These are phyloP conservation scores for Tricholoma flavovirens DNA, from an alignment of 768 basidiomycete species.

Conservation along the genomic window DNA sequence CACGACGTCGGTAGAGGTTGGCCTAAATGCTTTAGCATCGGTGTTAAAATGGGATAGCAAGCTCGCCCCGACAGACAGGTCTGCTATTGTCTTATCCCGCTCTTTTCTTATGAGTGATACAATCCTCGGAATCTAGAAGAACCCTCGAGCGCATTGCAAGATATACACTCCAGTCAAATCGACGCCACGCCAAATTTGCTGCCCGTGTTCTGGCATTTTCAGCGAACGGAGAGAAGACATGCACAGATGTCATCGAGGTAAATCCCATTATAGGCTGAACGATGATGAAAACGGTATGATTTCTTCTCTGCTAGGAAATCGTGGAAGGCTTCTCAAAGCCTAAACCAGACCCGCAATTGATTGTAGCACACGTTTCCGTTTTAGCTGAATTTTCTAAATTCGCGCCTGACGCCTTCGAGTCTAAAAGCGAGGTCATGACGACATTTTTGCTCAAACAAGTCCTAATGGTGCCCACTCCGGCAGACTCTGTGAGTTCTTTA, in stretches of 20 bases:
- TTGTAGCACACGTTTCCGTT: slow-evolving; percentile 65
- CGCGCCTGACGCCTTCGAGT: slow-evolving; percentile 70
- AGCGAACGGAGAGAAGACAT: slow-evolving; percentile 45
- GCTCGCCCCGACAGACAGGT: slow-evolving; percentile 62
- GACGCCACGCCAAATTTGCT: slow-evolving; percentile 79
- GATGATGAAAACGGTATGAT: not conserved
- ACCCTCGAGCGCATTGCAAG: slow-evolving; percentile 59
- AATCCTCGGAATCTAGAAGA: slow-evolving; percentile 36
- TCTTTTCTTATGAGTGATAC: not conserved
- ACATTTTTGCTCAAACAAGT: slow-evolving; percentile 64
- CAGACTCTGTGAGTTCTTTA: slow-evolving; percentile 37
- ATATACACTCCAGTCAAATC: slow-evolving; percentile 53
- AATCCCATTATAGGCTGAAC: slow-evolving; percentile 13
- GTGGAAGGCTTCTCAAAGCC: slow-evolving; percentile 43
- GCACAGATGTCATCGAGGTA: slow-evolving; percentile 62
- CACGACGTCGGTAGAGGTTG: slow-evolving; percentile 50
- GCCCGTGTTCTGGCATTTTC: slow-evolving; percentile 64
- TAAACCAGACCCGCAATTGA: slow-evolving; percentile 32
- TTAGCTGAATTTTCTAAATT: slow-evolving; percentile 70
- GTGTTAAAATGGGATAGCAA: slow-evolving; percentile 55
- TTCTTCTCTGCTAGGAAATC: slow-evolving; percentile 43
- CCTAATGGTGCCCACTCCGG: slow-evolving; percentile 50
- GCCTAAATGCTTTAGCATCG: slow-evolving; percentile 72
- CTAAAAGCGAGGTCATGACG: slow-evolving; percentile 70
- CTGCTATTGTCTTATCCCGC: slow-evolving; percentile 22